Evolutionary conservation across 768 basidiomycete genomes (phyloP).

Genomic region (Panaeolus papilionaceus): DNA sequence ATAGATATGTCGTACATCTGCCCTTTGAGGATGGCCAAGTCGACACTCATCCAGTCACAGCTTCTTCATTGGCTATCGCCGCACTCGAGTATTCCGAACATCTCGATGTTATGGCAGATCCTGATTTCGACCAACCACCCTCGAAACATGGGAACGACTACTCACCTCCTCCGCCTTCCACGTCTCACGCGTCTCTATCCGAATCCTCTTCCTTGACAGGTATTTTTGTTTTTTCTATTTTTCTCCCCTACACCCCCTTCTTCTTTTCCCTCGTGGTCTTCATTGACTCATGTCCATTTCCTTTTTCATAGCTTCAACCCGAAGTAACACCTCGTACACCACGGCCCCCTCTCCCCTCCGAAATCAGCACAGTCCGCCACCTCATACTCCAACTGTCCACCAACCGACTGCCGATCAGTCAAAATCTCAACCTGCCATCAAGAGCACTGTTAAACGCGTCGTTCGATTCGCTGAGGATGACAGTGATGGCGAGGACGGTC

Average conservation of each 20-base stretch:
- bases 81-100: slow-evolving; percentile 74
- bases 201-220: slow-evolving; percentile 24
- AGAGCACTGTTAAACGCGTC: slow-evolving; percentile 51
- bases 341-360: slow-evolving; percentile 58
- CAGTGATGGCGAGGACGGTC: slow-evolving; percentile 69
- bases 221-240: slow-evolving; percentile 26
- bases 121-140: slow-evolving; percentile 38
- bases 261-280: slow-evolving; percentile 17
- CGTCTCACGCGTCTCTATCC: slow-evolving; percentile 26
- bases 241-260: slow-evolving; percentile 18
- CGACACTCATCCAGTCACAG: slow-evolving; percentile 45
- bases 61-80: slow-evolving; percentile 64
- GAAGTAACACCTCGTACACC: slow-evolving; percentile 39
- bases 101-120: slow-evolving; percentile 69
- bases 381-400: slow-evolving; percentile 17
- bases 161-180: slow-evolving; percentile 6
- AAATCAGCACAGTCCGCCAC: slow-evolving; percentile 40
- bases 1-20: slow-evolving; percentile 64
- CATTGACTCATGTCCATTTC: slow-evolving; percentile 12
- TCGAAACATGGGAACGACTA: slow-evolving; percentile 25
- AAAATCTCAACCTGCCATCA: slow-evolving; percentile 18
- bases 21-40: slow-evolving; percentile 43
- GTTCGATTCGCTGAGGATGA: slow-evolving; percentile 72
- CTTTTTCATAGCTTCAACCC: slow-evolving; percentile 15
- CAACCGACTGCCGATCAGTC: slow-evolving; percentile 21